A percentile compares a stretch with the other conserved stretches of the same genome.
Conservation (phyloP, 1,139 yeast genomes). For the Suhomyces terraborum region DNA sequence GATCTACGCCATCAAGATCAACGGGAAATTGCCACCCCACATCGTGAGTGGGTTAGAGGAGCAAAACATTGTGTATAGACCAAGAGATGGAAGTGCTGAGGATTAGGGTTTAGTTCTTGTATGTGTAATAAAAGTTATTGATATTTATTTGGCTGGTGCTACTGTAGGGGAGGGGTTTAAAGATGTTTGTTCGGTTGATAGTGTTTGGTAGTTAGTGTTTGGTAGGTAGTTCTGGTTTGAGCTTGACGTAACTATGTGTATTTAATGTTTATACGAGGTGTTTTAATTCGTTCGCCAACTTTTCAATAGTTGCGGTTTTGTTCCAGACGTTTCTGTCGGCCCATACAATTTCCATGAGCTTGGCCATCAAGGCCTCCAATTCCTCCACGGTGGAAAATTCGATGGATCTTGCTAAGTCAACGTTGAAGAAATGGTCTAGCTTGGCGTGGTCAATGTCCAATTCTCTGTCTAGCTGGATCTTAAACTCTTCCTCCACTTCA, state of each 20-base stretch:
- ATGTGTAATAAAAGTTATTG: constrained; percentile 5
- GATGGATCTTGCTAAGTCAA: constrained; percentile 46
- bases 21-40: constrained; percentile 89
- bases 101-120: constrained; percentile 43
- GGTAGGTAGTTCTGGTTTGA: too few species aligned
- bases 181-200: too few species aligned
- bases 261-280: not conserved
- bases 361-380: constrained; percentile 73
- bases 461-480: constrained; percentile 19
- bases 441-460: constrained; percentile 33
- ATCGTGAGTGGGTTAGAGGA: constrained; percentile 70
- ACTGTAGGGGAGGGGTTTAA: too few species aligned
- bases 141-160: not conserved
- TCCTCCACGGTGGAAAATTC: constrained; percentile 61
- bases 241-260: too few species aligned
- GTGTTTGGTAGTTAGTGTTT: too few species aligned
- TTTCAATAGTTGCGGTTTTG: constrained; percentile 46
- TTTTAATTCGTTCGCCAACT: constrained; percentile 24
- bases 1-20: constrained; percentile 88
- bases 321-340: constrained; percentile 66
- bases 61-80: constrained; percentile 81
- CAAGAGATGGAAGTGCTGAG: constrained; percentile 94
- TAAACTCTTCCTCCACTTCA: constrained; percentile 25
- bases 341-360: constrained; percentile 78
- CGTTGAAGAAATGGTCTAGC: constrained; percentile 24